phyloP scores from a whole-genome alignment of 2,329 filamentous ascomycete species.

The Sphaerostilbella broomeana region DNA sequence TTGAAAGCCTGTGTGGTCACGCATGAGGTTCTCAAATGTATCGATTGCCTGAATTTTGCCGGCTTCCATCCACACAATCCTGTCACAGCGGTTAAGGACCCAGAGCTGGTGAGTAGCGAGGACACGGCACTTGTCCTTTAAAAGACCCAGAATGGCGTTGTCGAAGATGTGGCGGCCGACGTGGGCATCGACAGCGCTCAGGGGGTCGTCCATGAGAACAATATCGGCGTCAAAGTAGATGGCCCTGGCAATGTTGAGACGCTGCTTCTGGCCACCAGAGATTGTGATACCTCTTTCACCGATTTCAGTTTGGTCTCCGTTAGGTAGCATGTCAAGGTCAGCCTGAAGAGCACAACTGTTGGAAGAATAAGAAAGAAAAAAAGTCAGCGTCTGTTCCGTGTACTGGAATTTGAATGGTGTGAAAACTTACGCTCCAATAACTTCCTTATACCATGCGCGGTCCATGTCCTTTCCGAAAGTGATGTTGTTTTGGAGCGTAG shows the following conservation, averaged over 20 bases:
- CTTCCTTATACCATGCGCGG: conserved; percentile 70
- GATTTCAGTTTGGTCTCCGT: conserved; percentile 84
- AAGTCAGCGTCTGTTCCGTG: conserved; percentile 6
- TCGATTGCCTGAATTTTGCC: conserved; percentile 79
- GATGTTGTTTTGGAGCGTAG: conserved; percentile 82
- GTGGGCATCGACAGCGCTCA: conserved; percentile 64
- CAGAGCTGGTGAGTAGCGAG: conserved; percentile 93
- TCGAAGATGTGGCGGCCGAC: conserved; percentile 79
- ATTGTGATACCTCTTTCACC: conserved; percentile 94
- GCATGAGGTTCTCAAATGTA: conserved; percentile 85
- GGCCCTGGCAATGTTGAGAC: conserved; percentile 83
- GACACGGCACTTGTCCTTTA: conserved; percentile 84
- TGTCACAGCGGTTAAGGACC: conserved; percentile 82
- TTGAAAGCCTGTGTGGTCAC: conserved; percentile 68
- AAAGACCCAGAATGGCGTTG: conserved; percentile 80
- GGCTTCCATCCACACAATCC: conserved; percentile 88
- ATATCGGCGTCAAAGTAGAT: conserved; percentile 65
- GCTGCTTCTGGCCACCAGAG: conserved; percentile 90
- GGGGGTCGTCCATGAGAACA: conserved; percentile 62
- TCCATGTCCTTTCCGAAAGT: conserved; percentile 77
- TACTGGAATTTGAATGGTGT: neutral
- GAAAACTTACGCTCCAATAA: conserved; percentile 63
- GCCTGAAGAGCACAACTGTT: conserved; percentile 68
- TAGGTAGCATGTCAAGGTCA: conserved; percentile 89
- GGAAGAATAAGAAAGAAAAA: neutral